Percentiles rank a stretch among this genome's conserved stretches.
phyloP scores from a whole-genome alignment of 257 asterid genomes.

The Ocimum tenuiflorum region DNA sequence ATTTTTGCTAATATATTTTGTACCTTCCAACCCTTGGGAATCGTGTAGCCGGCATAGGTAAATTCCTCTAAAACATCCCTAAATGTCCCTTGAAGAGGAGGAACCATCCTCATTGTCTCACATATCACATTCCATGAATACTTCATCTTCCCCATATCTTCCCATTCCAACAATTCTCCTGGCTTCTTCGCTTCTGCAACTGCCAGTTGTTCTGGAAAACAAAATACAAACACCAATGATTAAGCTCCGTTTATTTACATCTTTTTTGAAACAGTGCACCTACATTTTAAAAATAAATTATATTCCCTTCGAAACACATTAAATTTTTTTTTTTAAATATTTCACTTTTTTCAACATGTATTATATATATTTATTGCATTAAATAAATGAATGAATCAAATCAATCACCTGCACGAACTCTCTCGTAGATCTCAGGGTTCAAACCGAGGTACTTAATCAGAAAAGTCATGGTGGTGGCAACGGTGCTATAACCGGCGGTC shows the following conservation, averaged over 20 bases:
- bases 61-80: conserved; percentile 51
- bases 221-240: no score
- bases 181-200: conserved; percentile 39
- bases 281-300: not conserved
- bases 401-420: conserved; percentile 38
- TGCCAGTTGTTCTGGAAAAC: conserved; percentile 51
- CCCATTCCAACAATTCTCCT: conserved; percentile 59
- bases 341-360: no score
- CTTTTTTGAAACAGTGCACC: no score
- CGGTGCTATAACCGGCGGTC: conserved; percentile 66
- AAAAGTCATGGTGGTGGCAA: conserved; percentile 54
- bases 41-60: conserved; percentile 61
- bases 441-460: conserved; percentile 60
- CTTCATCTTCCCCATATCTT: conserved; percentile 60
- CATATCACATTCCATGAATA: conserved; percentile 58
- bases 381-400: not conserved
- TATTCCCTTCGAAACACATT: no score
- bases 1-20: not conserved
- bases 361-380: no score
- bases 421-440: conserved; percentile 33
- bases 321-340: no score
- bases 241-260: no score
- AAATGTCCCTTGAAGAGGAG: conserved; percentile 75
- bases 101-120: conserved; percentile 68
- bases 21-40: conserved; percentile 89